A percentile compares a stretch with the other conserved stretches of the same genome.
Evolutionary conservation across 2,329 filamentous ascomycete species (phyloP).

Genomic region (Cyanodermella asteris): DNA sequence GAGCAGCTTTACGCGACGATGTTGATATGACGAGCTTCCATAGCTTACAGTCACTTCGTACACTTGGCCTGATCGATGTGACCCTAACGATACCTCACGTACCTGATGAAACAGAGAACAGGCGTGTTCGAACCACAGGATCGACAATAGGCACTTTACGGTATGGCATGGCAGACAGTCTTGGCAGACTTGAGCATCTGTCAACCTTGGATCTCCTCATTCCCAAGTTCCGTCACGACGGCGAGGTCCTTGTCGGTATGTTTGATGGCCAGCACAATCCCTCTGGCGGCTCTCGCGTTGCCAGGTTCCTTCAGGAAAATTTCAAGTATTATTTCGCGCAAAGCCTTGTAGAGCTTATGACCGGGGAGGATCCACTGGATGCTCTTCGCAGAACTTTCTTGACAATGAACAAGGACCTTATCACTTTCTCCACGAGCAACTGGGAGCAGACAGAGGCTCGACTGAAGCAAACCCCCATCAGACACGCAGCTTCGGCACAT

Average conservation of each 20-base stretch:
- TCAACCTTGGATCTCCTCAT: conserved; percentile 93
- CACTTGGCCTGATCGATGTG: conserved; percentile 92
- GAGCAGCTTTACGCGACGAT: conserved; percentile 33
- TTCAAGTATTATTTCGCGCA: conserved; percentile 67
- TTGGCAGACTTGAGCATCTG: conserved; percentile 81
- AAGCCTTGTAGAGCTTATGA: conserved; percentile 55
- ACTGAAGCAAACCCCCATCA: conserved; percentile 36
- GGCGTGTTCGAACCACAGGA: conserved; percentile 90
- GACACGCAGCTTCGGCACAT: conserved; percentile 49
- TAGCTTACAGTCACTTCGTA: conserved; percentile 58
- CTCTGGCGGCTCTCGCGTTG: conserved; percentile 79
- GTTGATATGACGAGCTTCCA: conserved; percentile 77
- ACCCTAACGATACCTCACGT: conserved; percentile 84
- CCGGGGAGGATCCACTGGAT: conserved; percentile 55
- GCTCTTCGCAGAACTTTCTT: conserved; percentile 74
- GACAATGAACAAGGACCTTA: conserved; percentile 79
- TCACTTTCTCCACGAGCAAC: conserved; percentile 60
- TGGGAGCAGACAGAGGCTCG: conserved; percentile 48
- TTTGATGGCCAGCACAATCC: conserved; percentile 88
- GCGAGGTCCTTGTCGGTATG: conserved; percentile 77
- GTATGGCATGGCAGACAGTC: conserved; percentile 92
- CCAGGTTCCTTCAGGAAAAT: conserved; percentile 90
- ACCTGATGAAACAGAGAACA: conserved; percentile 84
- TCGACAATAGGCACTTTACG: conserved; percentile 74
- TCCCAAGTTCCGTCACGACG: conserved; percentile 72